Evolutionary conservation across 2,329 filamentous ascomycete species (phyloP).

Genomic region (Colletotrichum lindemuthianum): DNA sequence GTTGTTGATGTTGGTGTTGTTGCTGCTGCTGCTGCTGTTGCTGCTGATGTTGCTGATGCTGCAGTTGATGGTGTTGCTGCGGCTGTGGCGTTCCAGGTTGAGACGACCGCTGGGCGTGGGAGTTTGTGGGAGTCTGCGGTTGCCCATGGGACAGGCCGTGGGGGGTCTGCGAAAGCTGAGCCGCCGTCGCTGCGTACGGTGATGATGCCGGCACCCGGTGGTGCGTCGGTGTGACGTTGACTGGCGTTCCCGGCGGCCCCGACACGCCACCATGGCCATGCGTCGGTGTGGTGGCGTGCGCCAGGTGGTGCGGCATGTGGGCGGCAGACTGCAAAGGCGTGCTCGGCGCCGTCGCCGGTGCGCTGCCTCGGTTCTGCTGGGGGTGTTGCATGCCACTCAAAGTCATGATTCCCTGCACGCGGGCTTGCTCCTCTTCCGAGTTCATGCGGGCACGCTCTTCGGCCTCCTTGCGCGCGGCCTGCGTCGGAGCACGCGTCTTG

Average conservation of each 20-base stretch:
- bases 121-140: slow-evolving; percentile 26
- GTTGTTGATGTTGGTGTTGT: slow-evolving; percentile 35
- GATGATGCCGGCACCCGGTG: slow-evolving; percentile 23
- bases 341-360: slow-evolving; percentile 24
- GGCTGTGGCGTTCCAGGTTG: slow-evolving; percentile 32
- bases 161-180: slow-evolving; percentile 29
- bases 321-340: slow-evolving; percentile 26
- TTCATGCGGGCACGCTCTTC: slow-evolving; percentile 70
- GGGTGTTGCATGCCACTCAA: slow-evolving; percentile 59
- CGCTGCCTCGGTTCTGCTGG: slow-evolving; percentile 27
- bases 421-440: slow-evolving; percentile 68
- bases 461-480: slow-evolving; percentile 75
- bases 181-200: slow-evolving; percentile 29
- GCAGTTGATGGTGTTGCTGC: slow-evolving; percentile 9
- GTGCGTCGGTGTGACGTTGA: slow-evolving; percentile 10
- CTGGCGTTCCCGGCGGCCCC: slow-evolving; percentile 20
- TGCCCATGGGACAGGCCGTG: slow-evolving; percentile 24
- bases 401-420: slow-evolving; percentile 69
- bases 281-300: slow-evolving; percentile 20
- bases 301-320: slow-evolving; percentile 29
- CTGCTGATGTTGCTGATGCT: slow-evolving; percentile 10
- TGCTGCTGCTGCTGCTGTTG: slow-evolving; percentile 31
- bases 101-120: slow-evolving; percentile 26
- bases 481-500: slow-evolving; percentile 82
- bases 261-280: slow-evolving; percentile 19